Conservation (phyloP, 805 yeast genomes). For the Teunomyces gatunensis region DNA sequence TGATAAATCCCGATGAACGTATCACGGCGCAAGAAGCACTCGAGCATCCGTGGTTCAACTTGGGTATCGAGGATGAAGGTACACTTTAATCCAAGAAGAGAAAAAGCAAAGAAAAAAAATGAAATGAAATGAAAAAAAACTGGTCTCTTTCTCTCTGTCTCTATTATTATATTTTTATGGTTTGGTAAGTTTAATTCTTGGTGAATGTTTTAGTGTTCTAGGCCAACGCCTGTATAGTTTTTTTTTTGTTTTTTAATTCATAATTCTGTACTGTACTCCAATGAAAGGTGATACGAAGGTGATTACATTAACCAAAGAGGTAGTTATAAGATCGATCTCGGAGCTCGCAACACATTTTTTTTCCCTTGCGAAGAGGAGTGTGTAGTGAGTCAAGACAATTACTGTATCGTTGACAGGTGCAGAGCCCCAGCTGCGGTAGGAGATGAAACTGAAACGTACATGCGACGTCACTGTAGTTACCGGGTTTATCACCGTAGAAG, state of each 20-base stretch:
- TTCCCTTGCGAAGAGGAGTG: too few relatives aligned
- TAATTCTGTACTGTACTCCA: background rate
- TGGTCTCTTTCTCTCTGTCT: too few relatives aligned
- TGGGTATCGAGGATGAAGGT: conserved; percentile 48
- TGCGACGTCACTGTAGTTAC: background rate
- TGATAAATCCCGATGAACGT: conserved; percentile 38
- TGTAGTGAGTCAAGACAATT: too few relatives aligned
- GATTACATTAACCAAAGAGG: background rate
- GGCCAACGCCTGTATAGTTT: background rate
- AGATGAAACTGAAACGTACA: background rate
- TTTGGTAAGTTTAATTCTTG: conserved; percentile 5
- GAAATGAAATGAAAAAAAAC: too few relatives aligned
- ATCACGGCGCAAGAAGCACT: conserved; percentile 42
- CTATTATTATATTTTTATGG: background rate
- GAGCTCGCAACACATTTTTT: background rate
- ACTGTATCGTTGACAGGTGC: background rate
- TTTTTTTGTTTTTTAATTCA: conserved; percentile 2
- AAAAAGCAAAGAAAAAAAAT: too few relatives aligned
- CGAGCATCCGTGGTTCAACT: conserved; percentile 47
- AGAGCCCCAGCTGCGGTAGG: background rate
- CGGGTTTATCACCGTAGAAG: background rate
- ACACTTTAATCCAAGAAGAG: conserved; percentile 15
- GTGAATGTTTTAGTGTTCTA: conserved; percentile 4
- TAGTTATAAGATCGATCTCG: background rate
- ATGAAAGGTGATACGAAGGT: background rate